These are phyloP conservation scores for Metarhizium guizhouense DNA, from an alignment of 2,329 filamentous ascomycete species.

Conservation along the genomic window DNA sequence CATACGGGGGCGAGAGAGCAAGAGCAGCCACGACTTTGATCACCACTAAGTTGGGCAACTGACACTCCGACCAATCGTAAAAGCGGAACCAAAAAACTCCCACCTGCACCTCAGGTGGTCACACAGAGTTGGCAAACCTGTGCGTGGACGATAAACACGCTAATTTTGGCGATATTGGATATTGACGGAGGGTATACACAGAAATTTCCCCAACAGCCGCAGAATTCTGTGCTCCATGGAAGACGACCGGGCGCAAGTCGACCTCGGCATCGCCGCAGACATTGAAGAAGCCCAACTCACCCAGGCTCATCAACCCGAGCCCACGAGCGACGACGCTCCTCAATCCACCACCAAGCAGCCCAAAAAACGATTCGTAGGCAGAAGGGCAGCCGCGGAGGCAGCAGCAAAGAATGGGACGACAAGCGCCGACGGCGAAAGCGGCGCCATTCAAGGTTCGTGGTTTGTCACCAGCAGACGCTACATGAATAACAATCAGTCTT, in stretches of 20 bases:
- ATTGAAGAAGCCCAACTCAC: constrained; percentile 42
- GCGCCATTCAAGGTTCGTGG: constrained; percentile 42
- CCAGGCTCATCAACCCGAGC: constrained; percentile 15
- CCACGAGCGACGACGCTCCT: not conserved
- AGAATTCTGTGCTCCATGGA: constrained; percentile 47
- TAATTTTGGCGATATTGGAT: too few species aligned
- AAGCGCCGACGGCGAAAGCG: constrained; percentile 16
- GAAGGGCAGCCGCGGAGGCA: constrained; percentile 61
- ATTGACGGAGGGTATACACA: too few species aligned
- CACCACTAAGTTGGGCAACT: too few species aligned
- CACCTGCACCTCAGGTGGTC: not conserved
- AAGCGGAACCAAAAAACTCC: not conserved
- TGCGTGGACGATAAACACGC: not conserved
- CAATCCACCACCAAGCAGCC: constrained; percentile 52
- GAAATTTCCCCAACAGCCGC: too few species aligned
- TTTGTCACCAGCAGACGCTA: not conserved
- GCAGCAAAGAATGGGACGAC: constrained; percentile 33
- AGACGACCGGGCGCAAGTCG: constrained; percentile 60
- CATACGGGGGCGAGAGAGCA: not conserved
- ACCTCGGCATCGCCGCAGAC: constrained; percentile 61
- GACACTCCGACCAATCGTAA: not conserved
- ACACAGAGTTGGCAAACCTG: not conserved
- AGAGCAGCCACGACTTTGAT: too few species aligned
- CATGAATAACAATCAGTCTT: not conserved
- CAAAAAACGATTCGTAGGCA: constrained; percentile 85